Conservation (phyloP, 169 alveolate genomes). For the Plasmodium coatneyi region DNA sequence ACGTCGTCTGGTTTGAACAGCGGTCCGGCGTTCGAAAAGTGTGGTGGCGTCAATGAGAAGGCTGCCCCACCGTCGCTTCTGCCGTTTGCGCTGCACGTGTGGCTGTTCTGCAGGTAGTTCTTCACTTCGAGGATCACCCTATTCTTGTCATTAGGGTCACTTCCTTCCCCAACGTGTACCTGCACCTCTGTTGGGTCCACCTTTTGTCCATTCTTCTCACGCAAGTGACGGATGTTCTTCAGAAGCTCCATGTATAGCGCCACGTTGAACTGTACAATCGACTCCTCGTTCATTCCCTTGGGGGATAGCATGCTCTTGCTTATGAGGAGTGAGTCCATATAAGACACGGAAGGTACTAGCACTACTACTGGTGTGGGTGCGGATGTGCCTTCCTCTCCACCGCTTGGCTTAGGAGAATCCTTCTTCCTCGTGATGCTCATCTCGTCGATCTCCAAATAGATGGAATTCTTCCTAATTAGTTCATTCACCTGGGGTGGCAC, state of each 20-base stretch:
- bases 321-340: neutral
- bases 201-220: neutral
- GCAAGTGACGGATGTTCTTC: neutral
- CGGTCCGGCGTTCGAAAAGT: slow-evolving; percentile 11
- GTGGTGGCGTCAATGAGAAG: neutral
- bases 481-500: slow-evolving; percentile 22
- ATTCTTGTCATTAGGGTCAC: neutral
- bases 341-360: neutral
- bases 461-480: neutral
- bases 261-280: neutral
- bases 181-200: neutral
- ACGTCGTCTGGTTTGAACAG: neutral
- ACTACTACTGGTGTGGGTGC: neutral
- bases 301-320: neutral
- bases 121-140: neutral
- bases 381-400: too few species aligned
- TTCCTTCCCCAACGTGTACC: neutral
- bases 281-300: neutral
- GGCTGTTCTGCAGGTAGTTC: neutral
- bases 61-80: neutral
- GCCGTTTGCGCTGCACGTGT: neutral
- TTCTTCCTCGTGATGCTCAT: neutral
- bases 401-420: neutral
- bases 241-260: neutral
- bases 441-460: neutral